Conservation (phyloP, 805 yeast genomes). For the Tetrapisispora taiwanensis region DNA sequence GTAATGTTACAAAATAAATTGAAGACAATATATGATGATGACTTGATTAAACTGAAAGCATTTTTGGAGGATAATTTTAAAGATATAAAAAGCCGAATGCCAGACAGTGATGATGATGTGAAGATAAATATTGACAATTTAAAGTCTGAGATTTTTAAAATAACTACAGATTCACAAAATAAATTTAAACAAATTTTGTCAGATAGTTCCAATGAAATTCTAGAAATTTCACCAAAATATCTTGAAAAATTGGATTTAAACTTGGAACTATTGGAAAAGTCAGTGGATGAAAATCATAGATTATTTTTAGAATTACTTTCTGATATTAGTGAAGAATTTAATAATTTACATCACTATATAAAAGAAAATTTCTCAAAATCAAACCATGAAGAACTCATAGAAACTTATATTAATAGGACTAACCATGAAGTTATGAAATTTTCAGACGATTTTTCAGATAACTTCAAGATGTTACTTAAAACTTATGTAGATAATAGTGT, state of each 20-base stretch:
- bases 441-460: slow-evolving; percentile 17
- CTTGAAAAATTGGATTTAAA: slow-evolving; percentile 14
- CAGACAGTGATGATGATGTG: slow-evolving; percentile 6
- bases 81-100: slow-evolving; percentile 9
- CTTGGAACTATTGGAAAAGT: slow-evolving; percentile 12
- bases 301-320: slow-evolving; percentile 23
- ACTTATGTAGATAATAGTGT: slow-evolving; percentile 18
- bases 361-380: slow-evolving; percentile 24
- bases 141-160: slow-evolving; percentile 11
- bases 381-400: slow-evolving; percentile 21
- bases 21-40: slow-evolving; percentile 6
- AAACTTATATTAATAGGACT: slow-evolving; percentile 18
- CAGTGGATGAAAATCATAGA: slow-evolving; percentile 11
- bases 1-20: slow-evolving; percentile 15
- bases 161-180: slow-evolving; percentile 11
- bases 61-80: not conserved
- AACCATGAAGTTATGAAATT: slow-evolving; percentile 19
- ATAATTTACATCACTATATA: slow-evolving; percentile 25
- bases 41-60: slow-evolving; percentile 14
- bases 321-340: slow-evolving; percentile 29
- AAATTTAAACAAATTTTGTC: slow-evolving; percentile 17
- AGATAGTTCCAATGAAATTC: slow-evolving; percentile 15
- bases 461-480: slow-evolving; percentile 16
- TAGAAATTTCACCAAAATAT: slow-evolving; percentile 17
- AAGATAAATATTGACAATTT: slow-evolving; percentile 11